Base-by-base conservation (phyloP, 2,329 filamentous ascomycete species). In the Paraphaeosphaeria minitans region DNA sequence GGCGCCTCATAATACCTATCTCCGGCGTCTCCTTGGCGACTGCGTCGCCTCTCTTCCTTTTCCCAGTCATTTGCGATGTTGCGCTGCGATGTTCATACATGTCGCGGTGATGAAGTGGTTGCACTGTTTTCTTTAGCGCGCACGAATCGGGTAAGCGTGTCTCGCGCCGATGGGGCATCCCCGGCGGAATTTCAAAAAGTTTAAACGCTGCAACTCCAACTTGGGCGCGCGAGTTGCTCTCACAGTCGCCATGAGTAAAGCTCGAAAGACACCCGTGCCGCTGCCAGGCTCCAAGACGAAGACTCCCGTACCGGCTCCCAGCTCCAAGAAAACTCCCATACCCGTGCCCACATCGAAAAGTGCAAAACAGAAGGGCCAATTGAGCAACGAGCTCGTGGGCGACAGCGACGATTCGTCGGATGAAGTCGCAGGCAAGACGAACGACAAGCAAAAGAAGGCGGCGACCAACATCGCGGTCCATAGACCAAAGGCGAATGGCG, bases 351-450 rank as follows among this genome's bases (percentile, higher is more conserved):
- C 37, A 2, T 35, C 47, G 2, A 50, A 50, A 13, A 33, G 29
- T 19, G 10, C 51, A n/a, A 53, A 53, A 35, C 24, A 19, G 19
- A 43, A 37, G 39, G 71, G 64, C 39, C 63, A 59, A 52, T 63
- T 76, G 65, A 78, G 76, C 64, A 65, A 71, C 55, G 77, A 79
- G 66, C 67, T 73, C 19, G 59, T 78, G 13, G 64, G 62, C 19
- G 71, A 69, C 54, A 72, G 72, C 58, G 72, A 74, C 65, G 69
- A 75, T 57, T 74, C 71, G 22, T 59, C 63, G 33, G 60, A 45
- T 39, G 71, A 74, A 52, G 62, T 50, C 37, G 42, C 61, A 42
- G 58, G 63, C 12, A 60, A 60, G 52, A 29, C 63, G 22, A 61
- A 55, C 31, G n/a, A 52, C 14, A 62, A 41, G 58, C 61, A 60